phyloP scores from a whole-genome alignment of 2,329 filamentous ascomycete genomes.

The Paraphoma chrysanthemicola region DNA sequence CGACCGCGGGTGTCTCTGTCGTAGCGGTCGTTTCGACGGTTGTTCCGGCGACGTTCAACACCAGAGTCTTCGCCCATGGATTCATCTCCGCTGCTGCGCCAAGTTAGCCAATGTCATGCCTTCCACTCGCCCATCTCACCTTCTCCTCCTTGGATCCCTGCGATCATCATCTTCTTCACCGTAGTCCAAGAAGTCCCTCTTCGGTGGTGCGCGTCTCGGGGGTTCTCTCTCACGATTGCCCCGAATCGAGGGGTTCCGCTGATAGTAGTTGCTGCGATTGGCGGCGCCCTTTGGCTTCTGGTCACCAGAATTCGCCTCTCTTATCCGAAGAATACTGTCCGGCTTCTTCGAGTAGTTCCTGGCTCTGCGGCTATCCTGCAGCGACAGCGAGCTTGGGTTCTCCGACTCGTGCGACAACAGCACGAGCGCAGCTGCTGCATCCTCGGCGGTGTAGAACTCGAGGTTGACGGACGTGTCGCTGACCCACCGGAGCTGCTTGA shows the following conservation, averaged over 20 bases:
- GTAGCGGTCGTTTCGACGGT: constrained; percentile 26
- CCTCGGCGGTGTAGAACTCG: constrained; percentile 68
- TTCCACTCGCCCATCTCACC: constrained; percentile 9
- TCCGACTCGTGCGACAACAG: constrained; percentile 61
- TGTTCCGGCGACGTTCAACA: constrained; percentile 30
- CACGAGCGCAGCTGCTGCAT: constrained; percentile 62
- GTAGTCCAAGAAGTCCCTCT: constrained; percentile 37
- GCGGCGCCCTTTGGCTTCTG: constrained; percentile 81
- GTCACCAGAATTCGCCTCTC: constrained; percentile 77
- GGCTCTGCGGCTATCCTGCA: constrained; percentile 69
- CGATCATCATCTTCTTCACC: constrained; percentile 32
- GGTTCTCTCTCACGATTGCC: constrained; percentile 60
- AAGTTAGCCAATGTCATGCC: constrained; percentile 28
- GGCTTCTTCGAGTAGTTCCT: constrained; percentile 73
- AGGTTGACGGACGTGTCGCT: constrained; percentile 92
- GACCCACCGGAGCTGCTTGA: constrained; percentile 80
- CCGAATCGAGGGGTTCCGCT: constrained; percentile 88
- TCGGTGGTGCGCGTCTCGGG: constrained; percentile 59
- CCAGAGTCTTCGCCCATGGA: constrained; percentile 79
- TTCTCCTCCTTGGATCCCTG: constrained; percentile 32
- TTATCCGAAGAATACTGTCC: constrained; percentile 72
- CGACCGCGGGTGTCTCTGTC: constrained; percentile 22
- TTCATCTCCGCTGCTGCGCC: constrained; percentile 65
- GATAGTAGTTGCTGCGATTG: constrained; percentile 86
- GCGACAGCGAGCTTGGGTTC: constrained; percentile 52